Evolutionary conservation across 208 protist genomes (phyloP).

Genomic region (Acanthamoeba healyi): DNA sequence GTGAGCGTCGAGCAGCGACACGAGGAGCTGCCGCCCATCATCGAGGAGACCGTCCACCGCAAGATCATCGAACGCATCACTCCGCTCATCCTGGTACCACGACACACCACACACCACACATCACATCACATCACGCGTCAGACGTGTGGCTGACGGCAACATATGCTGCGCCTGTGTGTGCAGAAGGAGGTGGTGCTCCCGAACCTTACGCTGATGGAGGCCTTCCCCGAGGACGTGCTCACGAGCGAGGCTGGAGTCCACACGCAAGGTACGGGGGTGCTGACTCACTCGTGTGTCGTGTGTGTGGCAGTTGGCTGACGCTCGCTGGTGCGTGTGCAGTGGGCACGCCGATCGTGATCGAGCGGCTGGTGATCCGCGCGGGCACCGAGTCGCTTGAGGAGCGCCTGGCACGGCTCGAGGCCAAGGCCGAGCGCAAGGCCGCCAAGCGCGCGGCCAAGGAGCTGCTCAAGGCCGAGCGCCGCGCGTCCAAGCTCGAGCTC

Average conservation of each 20-base stretch:
- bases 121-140: no score
- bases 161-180: not conserved
- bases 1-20: not conserved
- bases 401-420: not conserved
- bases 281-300: not conserved
- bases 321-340: not conserved
- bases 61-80: slow-evolving; percentile 54
- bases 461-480: slow-evolving; percentile 26
- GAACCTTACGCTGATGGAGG: not conserved
- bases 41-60: slow-evolving; percentile 38
- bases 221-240: not conserved
- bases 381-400: not conserved
- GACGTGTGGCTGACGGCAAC: no score
- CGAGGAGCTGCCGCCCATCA: slow-evolving; percentile 2
- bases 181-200: slow-evolving; percentile 48
- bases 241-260: not conserved
- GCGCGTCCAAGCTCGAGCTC: slow-evolving; percentile 30
- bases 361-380: slow-evolving; percentile 32
- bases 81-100: slow-evolving; percentile 24
- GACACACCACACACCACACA: no score
- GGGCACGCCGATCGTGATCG: slow-evolving; percentile 26
- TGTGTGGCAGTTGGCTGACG: no score
- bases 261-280: not conserved
- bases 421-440: not conserved
- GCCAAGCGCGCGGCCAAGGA: not conserved